These are phyloP conservation scores for Cyanodermella asteris DNA, from an alignment of 2,329 filamentous ascomycete species.

Conservation along the genomic window DNA sequence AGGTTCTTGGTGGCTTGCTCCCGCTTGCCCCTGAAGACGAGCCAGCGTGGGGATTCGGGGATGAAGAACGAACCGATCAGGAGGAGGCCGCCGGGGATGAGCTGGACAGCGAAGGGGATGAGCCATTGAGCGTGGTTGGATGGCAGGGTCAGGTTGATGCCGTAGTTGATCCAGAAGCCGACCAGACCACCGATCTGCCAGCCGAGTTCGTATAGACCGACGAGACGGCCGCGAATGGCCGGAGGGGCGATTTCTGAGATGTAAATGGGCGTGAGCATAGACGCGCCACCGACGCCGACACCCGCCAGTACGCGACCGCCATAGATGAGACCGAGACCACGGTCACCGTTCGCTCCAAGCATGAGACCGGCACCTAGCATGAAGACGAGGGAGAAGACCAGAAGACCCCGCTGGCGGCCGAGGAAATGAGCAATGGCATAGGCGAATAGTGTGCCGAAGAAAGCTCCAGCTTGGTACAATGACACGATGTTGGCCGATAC, in stretches of 20 bases:
- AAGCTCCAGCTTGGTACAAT: slow-evolving; percentile 62
- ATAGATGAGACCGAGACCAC: slow-evolving; percentile 40
- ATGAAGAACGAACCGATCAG: slow-evolving; percentile 38
- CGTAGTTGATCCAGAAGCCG: slow-evolving; percentile 35
- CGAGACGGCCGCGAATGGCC: slow-evolving; percentile 35
- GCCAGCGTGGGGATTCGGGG: slow-evolving; percentile 45
- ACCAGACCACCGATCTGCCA: slow-evolving; percentile 31
- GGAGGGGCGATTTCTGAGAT: slow-evolving; percentile 36
- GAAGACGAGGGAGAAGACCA: slow-evolving; percentile 41
- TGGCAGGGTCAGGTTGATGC: slow-evolving; percentile 21
- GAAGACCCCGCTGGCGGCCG: slow-evolving; percentile 43
- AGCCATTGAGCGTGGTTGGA: slow-evolving; percentile 18
- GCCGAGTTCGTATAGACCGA: slow-evolving; percentile 34
- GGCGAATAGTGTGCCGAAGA: slow-evolving; percentile 55
- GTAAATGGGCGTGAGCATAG: slow-evolving; percentile 37
- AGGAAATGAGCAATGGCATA: slow-evolving; percentile 45
- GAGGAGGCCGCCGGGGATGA: slow-evolving; percentile 20
- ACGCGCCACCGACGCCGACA: slow-evolving; percentile 32
- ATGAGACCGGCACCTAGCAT: slow-evolving; percentile 50
- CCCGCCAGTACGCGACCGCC: slow-evolving; percentile 36
- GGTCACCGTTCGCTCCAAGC: slow-evolving; percentile 39
- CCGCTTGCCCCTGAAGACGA: slow-evolving; percentile 45
- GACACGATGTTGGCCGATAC: slow-evolving; percentile 58
- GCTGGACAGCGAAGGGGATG: slow-evolving; percentile 20
- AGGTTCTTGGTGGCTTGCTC: slow-evolving; percentile 40